phyloP scores from a whole-genome alignment of 768 basidiomycete species.

The Cystobasidium onofrii region DNA sequence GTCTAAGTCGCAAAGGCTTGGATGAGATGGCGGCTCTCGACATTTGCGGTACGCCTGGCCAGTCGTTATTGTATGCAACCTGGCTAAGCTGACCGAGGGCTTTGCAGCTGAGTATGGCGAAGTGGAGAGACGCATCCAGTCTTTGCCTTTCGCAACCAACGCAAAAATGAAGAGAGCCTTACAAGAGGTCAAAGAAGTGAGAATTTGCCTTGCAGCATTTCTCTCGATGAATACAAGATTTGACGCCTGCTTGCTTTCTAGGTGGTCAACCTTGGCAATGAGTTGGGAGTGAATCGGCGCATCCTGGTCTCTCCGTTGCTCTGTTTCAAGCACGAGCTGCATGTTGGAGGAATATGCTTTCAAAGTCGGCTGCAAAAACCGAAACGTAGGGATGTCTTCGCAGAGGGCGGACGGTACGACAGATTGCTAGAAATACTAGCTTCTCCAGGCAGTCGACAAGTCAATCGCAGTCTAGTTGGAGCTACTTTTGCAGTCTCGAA shows the following conservation, averaged over 20 bases:
- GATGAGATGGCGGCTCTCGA: constrained; percentile 39
- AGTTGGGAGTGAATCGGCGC: constrained; percentile 39
- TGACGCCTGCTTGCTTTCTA: background rate
- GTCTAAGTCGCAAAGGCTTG: constrained; percentile 35
- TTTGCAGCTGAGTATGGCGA: constrained; percentile 32
- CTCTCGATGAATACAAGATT: background rate
- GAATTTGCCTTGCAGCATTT: background rate
- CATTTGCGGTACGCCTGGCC: constrained; percentile 34
- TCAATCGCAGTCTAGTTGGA: constrained; percentile 37
- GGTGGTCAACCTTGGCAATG: constrained; percentile 35
- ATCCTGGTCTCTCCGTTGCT: constrained; percentile 41
- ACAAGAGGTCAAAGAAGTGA: constrained; percentile 37
- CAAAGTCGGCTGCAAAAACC: constrained; percentile 36
- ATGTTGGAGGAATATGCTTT: constrained; percentile 39
- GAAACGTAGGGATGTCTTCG: constrained; percentile 41
- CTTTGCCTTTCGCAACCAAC: constrained; percentile 20
- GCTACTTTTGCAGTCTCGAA: constrained; percentile 38
- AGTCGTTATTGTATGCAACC: background rate
- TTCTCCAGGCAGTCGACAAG: constrained; percentile 35
- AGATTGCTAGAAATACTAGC: constrained; percentile 41
- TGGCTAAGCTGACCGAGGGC: background rate
- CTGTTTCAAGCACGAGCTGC: constrained; percentile 39
- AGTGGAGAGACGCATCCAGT: constrained; percentile 32
- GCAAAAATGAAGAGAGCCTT: constrained; percentile 36
- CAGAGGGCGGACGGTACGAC: constrained; percentile 44